Percentiles rank a stretch among this genome's conserved stretches.
Conservation (phyloP, 31 red algal genomes). For the Bonnemaisonia californica region DNA sequence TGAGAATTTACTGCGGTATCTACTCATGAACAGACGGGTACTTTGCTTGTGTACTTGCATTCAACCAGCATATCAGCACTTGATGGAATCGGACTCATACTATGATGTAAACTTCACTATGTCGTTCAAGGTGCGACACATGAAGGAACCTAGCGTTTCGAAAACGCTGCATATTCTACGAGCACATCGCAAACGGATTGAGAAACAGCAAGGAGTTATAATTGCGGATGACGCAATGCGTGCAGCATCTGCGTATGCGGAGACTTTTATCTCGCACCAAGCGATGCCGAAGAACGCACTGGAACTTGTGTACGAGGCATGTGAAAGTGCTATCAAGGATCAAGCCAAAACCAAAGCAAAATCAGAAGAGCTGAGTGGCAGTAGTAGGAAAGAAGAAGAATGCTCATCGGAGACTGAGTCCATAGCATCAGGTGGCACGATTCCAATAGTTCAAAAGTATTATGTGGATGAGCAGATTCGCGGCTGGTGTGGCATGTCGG, state of each 20-base stretch:
- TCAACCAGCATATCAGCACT: slow-evolving; percentile 39
- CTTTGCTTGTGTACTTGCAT: slow-evolving; percentile 69
- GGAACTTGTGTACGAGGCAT: slow-evolving; percentile 49
- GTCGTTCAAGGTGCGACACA: slow-evolving; percentile 54
- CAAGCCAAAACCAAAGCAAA: background rate
- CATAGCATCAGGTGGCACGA: background rate
- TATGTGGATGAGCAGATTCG: background rate
- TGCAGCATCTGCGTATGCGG: slow-evolving; percentile 29
- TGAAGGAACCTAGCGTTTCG: slow-evolving; percentile 33
- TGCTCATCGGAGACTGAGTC: background rate
- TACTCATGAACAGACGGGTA: slow-evolving; percentile 51
- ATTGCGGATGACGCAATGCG: slow-evolving; percentile 32
- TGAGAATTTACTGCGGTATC: slow-evolving; percentile 60
- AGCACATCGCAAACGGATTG: slow-evolving; percentile 48
- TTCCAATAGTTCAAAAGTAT: background rate
- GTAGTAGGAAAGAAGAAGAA: slow-evolving; percentile 14
- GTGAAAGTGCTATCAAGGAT: slow-evolving; percentile 4
- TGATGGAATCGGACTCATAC: slow-evolving; percentile 53
- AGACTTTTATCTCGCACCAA: slow-evolving; percentile 44
- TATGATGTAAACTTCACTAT: slow-evolving; percentile 72
- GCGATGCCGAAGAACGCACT: slow-evolving; percentile 54
- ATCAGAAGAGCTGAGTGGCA: background rate
- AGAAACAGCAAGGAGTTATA: slow-evolving; percentile 13
- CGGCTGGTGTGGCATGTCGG: background rate
- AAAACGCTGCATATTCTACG: slow-evolving; percentile 35